Evolutionary conservation across 2,329 filamentous ascomycete species (phyloP), one percentile per base, ranked within the genome.

Genomic region (Trichoderma gracile): DNA sequence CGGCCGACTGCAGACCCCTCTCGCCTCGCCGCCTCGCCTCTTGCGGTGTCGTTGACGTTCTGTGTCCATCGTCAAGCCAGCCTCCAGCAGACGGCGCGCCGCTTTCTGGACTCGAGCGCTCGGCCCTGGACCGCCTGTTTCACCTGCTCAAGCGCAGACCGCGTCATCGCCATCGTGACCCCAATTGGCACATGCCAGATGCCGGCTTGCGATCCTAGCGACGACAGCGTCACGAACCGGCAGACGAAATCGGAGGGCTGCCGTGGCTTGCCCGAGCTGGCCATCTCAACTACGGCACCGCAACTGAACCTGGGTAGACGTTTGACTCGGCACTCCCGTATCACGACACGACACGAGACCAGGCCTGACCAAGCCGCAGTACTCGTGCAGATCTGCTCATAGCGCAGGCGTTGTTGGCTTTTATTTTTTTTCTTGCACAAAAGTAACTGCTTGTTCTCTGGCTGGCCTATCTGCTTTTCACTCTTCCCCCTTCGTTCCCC

Each of bases 241-340:
- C 59, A 68, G 57, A 67, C 65, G 60, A 64, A 63, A 64, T 64
- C 46, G 65, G 63, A 68, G 57, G 65, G 64, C 60, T 54, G 65
- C 61, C 55, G 58, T 63, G 64, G 58, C 61, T 61, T 64, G 70
- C 60, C 49, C 67, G 56, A 67, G 66, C 65, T 65, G 67, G 47
- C 21, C 25, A 50, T 33, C 66, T 56, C 65, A 57, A 65, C 63
- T 65, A 30, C 66, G 66, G 60, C 53, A 67, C 66, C 67, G 56
- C 68, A 55, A 42, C 66, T 54, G 64, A 60, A 66, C 66, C 68
- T 67, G 64, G 67, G 69, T 64, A 67, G 68, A 64, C 63, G 64
- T 65, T 66, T 67, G 66, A 62, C 56, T 67, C 64, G 68, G 67
- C 65, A 58, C 66, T 60, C 55, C 67, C 59, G 58, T 61, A 64